Percentiles rank a stretch among this genome's conserved stretches.
Evolutionary conservation across 306 rosid species (phyloP).

Genomic region (Cucumis cinereus): DNA sequence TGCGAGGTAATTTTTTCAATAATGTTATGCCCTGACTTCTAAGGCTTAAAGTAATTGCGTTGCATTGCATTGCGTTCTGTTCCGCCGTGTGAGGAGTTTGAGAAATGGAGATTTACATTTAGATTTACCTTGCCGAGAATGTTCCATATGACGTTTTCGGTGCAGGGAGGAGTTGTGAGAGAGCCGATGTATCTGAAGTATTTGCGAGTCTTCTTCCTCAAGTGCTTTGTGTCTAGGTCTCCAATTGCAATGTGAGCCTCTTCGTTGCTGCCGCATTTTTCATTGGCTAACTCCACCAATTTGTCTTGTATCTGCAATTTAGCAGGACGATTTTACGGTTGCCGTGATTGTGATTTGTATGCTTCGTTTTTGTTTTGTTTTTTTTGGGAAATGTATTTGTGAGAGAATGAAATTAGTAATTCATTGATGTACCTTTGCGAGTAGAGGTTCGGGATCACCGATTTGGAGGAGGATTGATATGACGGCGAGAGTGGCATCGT

Average conservation of each 20-base stretch:
- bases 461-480: slow-evolving; percentile 36
- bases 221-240: slow-evolving; percentile 16
- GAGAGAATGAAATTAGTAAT: background rate
- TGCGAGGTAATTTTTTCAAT: slow-evolving; percentile 13
- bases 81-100: background rate
- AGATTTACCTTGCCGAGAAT: slow-evolving; percentile 49
- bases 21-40: background rate
- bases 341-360: background rate
- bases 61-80: background rate
- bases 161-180: slow-evolving; percentile 82
- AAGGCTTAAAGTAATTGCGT: background rate
- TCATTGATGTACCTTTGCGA: slow-evolving; percentile 31
- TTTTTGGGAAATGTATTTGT: background rate
- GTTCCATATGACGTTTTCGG: slow-evolving; percentile 57
- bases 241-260: slow-evolving; percentile 37
- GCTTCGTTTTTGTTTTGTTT: no score
- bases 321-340: background rate
- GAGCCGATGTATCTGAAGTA: slow-evolving; percentile 71
- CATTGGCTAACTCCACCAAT: slow-evolving; percentile 28
- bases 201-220: slow-evolving; percentile 24
- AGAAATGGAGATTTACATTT: background rate
- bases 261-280: slow-evolving; percentile 11
- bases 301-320: slow-evolving; percentile 33
- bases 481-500: slow-evolving; percentile 38
- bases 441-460: slow-evolving; percentile 43